Evolutionary conservation across 2,329 filamentous ascomycete species (phyloP).

Genomic region (Golovinomyces cichoracearum): DNA sequence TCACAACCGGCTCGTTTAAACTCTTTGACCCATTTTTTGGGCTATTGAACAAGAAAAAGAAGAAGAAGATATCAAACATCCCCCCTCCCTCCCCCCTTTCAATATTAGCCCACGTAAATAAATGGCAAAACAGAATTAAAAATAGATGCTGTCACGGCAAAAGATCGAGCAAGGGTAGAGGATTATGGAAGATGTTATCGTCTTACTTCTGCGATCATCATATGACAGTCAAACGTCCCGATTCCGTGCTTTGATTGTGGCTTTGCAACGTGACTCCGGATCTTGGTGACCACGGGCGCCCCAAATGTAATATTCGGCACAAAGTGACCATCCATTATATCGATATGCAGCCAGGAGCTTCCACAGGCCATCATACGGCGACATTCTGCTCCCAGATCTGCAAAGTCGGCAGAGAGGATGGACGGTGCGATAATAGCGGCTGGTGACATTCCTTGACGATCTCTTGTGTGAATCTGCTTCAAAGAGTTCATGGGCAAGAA

Average conservation of each 20-base stretch:
- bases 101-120: too few relatives aligned
- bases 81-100: too few relatives aligned
- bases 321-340: conserved; percentile 98
- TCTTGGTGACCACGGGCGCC: conserved; percentile 80
- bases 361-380: conserved; percentile 60
- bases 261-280: conserved; percentile 58
- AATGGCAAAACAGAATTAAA: too few relatives aligned
- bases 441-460: conserved; percentile 40
- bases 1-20: conserved; percentile 88
- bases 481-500: too few relatives aligned
- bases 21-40: conserved; percentile 92
- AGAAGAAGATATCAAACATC: too few relatives aligned
- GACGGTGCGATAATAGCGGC: conserved; percentile 88
- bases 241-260: conserved; percentile 44
- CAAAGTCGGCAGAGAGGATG: conserved; percentile 95
- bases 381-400: conserved; percentile 63
- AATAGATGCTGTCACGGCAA: background rate
- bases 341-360: conserved; percentile 77
- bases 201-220: conserved; percentile 92
- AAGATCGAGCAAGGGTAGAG: background rate
- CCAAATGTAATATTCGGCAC: conserved; percentile 97
- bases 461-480: background rate
- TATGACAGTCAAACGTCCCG: conserved; percentile 96
- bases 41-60: conserved; percentile 27
- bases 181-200: background rate